Evolutionary conservation across 129 eudicot genomes (phyloP).

Genomic region (Cynara cardunculus): DNA sequence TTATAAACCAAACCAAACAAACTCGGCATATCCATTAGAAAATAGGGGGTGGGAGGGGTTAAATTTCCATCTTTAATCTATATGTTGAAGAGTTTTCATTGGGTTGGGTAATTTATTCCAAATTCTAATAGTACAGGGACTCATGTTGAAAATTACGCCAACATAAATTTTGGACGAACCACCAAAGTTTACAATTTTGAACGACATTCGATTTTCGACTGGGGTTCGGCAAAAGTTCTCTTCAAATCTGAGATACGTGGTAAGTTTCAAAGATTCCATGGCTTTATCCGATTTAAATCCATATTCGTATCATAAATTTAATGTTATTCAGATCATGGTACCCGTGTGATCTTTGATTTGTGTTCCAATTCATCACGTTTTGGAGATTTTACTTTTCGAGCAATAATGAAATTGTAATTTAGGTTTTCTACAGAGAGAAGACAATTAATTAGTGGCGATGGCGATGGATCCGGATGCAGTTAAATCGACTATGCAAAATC

Average conservation of each 20-base stretch:
- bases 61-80: neutral
- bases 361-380: neutral
- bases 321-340: neutral
- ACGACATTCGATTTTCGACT: neutral
- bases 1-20: neutral
- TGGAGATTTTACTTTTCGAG: neutral
- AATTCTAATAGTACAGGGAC: conserved; percentile 20
- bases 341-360: neutral
- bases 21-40: neutral
- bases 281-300: neutral
- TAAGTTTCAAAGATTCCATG: neutral
- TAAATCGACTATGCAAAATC: conserved; percentile 67
- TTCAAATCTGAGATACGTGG: conserved; percentile 26
- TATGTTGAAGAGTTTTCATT: neutral
- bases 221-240: neutral
- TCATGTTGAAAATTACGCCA: neutral
- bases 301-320: neutral
- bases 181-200: neutral
- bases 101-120: neutral
- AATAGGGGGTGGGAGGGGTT: neutral
- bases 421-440: conserved; percentile 6
- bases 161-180: neutral
- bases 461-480: conserved; percentile 89
- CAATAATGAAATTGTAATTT: neutral
- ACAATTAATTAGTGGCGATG: neutral